Evolutionary conservation across 345 rosid species (phyloP).

Genomic region (Excoecaria cochinchinensis): DNA sequence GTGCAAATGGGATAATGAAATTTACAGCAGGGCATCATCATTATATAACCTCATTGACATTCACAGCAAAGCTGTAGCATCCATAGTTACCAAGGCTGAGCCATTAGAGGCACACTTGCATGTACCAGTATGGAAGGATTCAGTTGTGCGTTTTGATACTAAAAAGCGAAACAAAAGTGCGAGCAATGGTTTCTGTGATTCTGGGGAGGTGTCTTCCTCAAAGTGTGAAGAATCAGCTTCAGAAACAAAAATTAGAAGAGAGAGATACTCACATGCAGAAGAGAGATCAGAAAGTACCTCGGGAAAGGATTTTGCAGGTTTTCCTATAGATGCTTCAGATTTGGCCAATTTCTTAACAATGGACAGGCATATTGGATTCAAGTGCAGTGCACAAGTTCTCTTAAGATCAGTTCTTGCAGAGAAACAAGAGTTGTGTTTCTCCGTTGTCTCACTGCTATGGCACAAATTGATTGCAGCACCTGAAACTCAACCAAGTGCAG

Average conservation of each 20-base stretch:
- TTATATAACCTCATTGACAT: slow-evolving; percentile 87
- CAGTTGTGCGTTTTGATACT: slow-evolving; percentile 37
- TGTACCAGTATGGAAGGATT: slow-evolving; percentile 63
- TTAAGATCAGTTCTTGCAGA: slow-evolving; percentile 78
- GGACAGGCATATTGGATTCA: slow-evolving; percentile 87
- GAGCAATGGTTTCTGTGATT: slow-evolving; percentile 37
- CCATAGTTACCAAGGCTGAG: slow-evolving; percentile 90
- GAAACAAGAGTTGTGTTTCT: slow-evolving; percentile 92
- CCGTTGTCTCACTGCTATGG: slow-evolving; percentile 93
- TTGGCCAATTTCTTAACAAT: slow-evolving; percentile 89
- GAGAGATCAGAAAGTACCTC: slow-evolving; percentile 51
- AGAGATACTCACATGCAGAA: slow-evolving; percentile 35
- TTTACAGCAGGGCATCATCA: slow-evolving; percentile 74
- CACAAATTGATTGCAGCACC: slow-evolving; percentile 88
- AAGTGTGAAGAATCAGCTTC: slow-evolving; percentile 41
- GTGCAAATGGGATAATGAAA: slow-evolving; percentile 91
- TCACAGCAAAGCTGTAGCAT: slow-evolving; percentile 93
- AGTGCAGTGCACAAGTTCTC: slow-evolving; percentile 77
- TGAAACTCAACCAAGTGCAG: slow-evolving; percentile 81
- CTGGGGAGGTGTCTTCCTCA: slow-evolving; percentile 41
- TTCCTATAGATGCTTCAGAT: slow-evolving; percentile 88
- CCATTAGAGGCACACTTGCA: slow-evolving; percentile 77
- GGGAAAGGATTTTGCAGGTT: slow-evolving; percentile 57
- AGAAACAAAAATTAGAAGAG: slow-evolving; percentile 44
- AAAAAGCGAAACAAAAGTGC: slow-evolving; percentile 44